Evolutionary conservation across 2,329 filamentous ascomycete genomes (phyloP), one percentile per base, ranked within the genome.

Genomic region (Lachnum nothofagi): DNA sequence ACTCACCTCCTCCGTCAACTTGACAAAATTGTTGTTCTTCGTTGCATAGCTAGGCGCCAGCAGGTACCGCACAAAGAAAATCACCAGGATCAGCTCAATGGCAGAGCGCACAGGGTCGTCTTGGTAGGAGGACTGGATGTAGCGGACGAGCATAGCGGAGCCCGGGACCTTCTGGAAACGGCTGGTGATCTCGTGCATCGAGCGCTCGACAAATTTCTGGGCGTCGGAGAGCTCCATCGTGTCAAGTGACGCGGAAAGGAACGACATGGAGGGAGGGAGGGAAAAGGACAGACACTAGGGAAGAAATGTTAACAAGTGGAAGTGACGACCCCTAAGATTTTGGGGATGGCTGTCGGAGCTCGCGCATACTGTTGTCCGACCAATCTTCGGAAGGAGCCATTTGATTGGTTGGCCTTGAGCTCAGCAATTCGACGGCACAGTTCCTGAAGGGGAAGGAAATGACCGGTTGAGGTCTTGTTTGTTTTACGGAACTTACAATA

Each of bases 101-200:
- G 88, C 89, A 44, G 89, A 95, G 46, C 94, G 86, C 48, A 97
- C 82, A 8, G 93, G 93, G 63, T 98, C 93, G 66, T 98, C 86
- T 72, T 98, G 93, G 73, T 98, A 97, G 67, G 90, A 95, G 49
- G 90, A 95, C 68, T 88, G 88, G 66, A 98, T 90, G 71, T 98
- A 98, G 55, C 93, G 88, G 60, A 95, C 80, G 63, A 97, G 77
- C 60, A 98, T 95, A 35, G 91, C 88, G 24, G 91, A 97, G 44
- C 93, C 93, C 24, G 93, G 94, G 33, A 98, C 79, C 64, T 86
- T 88, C 63, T 96, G 91, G 66, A 98, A 94, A 49, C 83, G 77
- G 51, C 80, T 72, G 45, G 74, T 73, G 20, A 77, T 69, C 56
- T 76, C 72, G 53, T 76, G 70, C 39, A 79, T 69, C 57, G 76